Conservation (phyloP, 148 eudicot species). For the Rhododendron henanense region DNA sequence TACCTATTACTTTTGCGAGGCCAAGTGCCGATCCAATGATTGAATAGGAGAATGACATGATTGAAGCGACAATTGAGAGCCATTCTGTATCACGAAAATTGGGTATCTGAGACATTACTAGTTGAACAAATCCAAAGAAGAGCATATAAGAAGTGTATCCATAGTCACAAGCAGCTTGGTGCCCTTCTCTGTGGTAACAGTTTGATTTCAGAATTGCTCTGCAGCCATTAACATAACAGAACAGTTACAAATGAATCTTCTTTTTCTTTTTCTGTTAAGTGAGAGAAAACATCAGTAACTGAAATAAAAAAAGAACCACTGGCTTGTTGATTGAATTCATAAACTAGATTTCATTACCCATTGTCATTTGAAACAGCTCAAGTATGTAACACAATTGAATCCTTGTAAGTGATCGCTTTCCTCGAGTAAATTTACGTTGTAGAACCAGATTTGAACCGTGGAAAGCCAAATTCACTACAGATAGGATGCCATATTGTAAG, state of each 20-base stretch:
- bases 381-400: background rate
- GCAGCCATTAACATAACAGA: conserved; percentile 21
- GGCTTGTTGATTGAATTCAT: background rate
- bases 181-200: conserved; percentile 76
- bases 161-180: conserved; percentile 49
- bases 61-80: conserved; percentile 72
- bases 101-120: conserved; percentile 75
- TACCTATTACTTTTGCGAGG: conserved; percentile 63
- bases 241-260: background rate
- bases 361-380: background rate
- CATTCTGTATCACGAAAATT: conserved; percentile 61
- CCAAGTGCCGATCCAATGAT: conserved; percentile 71
- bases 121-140: conserved; percentile 63
- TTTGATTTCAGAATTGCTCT: conserved; percentile 78
- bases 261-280: background rate
- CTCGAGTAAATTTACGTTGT: background rate
- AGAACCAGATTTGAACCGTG: background rate
- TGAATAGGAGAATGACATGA: conserved; percentile 80
- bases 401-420: background rate
- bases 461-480: background rate
- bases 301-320: background rate
- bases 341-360: background rate
- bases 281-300: background rate
- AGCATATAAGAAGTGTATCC: conserved; percentile 48
- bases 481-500: background rate